Conservation (phyloP, 73 alveolate species). For the Symbiodinium pilosum region DNA sequence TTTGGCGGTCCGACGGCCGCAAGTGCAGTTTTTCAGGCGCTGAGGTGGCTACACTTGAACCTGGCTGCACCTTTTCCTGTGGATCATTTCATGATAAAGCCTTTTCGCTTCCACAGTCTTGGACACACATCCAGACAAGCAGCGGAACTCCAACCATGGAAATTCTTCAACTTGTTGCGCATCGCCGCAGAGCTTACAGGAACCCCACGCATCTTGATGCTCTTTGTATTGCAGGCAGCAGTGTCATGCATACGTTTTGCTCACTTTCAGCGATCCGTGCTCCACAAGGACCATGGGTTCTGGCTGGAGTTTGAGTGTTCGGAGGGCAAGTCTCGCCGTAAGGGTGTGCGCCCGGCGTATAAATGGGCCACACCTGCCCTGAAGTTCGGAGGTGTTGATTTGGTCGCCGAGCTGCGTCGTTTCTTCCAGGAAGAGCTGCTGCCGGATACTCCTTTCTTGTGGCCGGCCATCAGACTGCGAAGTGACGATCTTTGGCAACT, state of each 20-base stretch:
- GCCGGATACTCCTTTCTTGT: not conserved
- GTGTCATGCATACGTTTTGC: not conserved
- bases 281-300: not conserved
- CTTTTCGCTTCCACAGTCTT: not conserved
- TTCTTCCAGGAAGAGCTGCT: not conserved
- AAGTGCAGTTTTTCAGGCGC: not conserved
- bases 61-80: not conserved
- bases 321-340: not conserved
- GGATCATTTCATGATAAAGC: not conserved
- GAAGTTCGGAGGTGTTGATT: not conserved
- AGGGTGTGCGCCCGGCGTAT: not conserved
- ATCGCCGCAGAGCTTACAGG: not conserved
- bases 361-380: not conserved
- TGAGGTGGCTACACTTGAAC: not conserved
- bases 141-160: not conserved
- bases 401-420: not conserved
- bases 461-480: not conserved
- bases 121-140: not conserved
- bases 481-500: not conserved
- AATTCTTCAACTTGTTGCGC: not conserved
- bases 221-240: not conserved
- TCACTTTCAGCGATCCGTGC: not conserved
- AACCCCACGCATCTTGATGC: not conserved
- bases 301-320: not conserved
- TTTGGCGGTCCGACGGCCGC: not conserved